Percentiles rank a stretch among this genome's conserved stretches.
These are phyloP conservation scores for Yamadazyma phyllophila DNA, from an alignment of 805 yeast genomes.

Conservation along the genomic window DNA sequence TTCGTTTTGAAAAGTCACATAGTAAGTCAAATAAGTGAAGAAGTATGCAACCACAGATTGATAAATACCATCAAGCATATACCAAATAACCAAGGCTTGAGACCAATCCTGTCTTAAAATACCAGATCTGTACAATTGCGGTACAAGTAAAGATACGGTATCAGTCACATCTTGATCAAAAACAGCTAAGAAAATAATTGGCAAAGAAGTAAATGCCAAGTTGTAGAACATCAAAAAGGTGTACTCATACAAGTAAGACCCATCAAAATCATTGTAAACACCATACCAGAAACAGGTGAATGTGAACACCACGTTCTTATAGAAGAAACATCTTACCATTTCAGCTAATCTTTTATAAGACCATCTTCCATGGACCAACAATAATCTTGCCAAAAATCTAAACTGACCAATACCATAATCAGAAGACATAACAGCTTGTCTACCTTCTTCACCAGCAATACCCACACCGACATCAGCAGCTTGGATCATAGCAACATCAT, in stretches of 20 bases:
- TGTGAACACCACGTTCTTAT: slow-evolving; percentile 73
- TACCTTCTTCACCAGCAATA: slow-evolving; percentile 83
- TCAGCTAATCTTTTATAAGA: slow-evolving; percentile 71
- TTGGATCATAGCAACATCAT: slow-evolving; percentile 86
- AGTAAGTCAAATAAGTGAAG: slow-evolving; percentile 61
- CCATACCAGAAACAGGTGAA: slow-evolving; percentile 78
- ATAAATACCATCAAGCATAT: slow-evolving; percentile 67
- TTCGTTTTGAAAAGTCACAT: slow-evolving; percentile 35
- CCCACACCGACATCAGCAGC: slow-evolving; percentile 85
- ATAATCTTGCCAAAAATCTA: slow-evolving; percentile 59
- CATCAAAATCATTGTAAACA: slow-evolving; percentile 65
- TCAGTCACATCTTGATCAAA: slow-evolving; percentile 76
- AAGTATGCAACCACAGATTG: slow-evolving; percentile 69
- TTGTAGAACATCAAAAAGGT: slow-evolving; percentile 78
- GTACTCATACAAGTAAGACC: slow-evolving; percentile 73
- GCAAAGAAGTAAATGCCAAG: slow-evolving; percentile 76
- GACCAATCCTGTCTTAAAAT: slow-evolving; percentile 64
- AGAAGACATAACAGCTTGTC: slow-evolving; percentile 84
- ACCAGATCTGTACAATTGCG: slow-evolving; percentile 69
- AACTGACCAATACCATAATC: slow-evolving; percentile 84
- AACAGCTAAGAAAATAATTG: slow-evolving; percentile 69
- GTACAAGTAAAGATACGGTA: slow-evolving; percentile 61
- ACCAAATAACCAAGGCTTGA: slow-evolving; percentile 54
- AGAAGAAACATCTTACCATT: slow-evolving; percentile 77
- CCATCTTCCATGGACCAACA: slow-evolving; percentile 84